A percentile compares a stretch with the other conserved stretches of the same genome.
These are phyloP conservation scores for rapeseed (Brassica napus) DNA, from an alignment of 345 rosid species.

Conservation along the genomic window DNA sequence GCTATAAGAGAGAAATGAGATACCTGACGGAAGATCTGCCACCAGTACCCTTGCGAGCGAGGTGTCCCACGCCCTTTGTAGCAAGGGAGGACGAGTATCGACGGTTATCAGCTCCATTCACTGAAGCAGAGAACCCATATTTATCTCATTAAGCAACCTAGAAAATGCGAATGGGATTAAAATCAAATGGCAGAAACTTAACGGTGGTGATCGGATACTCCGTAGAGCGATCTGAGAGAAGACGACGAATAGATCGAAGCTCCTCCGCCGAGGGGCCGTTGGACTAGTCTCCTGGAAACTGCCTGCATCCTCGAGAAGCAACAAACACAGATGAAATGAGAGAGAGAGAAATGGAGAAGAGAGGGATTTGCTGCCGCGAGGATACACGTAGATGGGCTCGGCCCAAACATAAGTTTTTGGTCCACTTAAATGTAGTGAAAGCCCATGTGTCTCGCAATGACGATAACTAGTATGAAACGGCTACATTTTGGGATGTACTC, in stretches of 20 bases:
- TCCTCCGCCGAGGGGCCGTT: conserved; percentile 47
- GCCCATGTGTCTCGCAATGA: no score
- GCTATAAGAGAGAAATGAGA: background rate
- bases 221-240: conserved; percentile 54
- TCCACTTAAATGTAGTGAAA: background rate
- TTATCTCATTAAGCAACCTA: conserved; percentile 21
- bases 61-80: conserved; percentile 68
- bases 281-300: conserved; percentile 63
- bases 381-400: conserved; percentile 6
- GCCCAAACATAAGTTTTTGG: background rate
- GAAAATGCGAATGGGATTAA: background rate
- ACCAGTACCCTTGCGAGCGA: conserved; percentile 98
- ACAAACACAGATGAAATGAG: conserved; percentile 25
- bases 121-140: conserved; percentile 35
- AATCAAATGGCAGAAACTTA: conserved; percentile 23
- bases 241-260: conserved; percentile 43
- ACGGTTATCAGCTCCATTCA: conserved; percentile 57
- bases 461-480: no score
- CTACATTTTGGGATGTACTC: no score
- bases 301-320: conserved; percentile 62
- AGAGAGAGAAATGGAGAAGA: background rate
- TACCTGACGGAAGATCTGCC: conserved; percentile 99
- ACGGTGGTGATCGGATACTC: conserved; percentile 60
- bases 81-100: conserved; percentile 71
- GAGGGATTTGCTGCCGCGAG: background rate